Base-by-base conservation (phyloP, 148 eudicot genomes). In the Chenopodium quinoa region DNA sequence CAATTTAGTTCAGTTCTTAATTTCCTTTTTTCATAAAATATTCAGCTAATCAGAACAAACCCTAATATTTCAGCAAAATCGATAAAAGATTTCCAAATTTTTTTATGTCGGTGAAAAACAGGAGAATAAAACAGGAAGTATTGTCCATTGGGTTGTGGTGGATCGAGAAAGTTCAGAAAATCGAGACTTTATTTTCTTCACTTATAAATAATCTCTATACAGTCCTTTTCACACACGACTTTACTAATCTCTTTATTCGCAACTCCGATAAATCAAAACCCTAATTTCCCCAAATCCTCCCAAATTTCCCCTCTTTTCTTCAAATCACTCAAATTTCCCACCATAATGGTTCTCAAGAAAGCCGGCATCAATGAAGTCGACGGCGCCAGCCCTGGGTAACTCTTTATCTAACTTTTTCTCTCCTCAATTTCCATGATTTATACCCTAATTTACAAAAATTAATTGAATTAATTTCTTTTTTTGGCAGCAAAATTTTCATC, bases 351-450 rank as follows among this genome's bases (percentile, higher is more conserved):
- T 79, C 83, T 89, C 32, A 90, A 81, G 76, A 83, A 71, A 63
- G 56, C 91, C 31, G 89, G 87, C 79, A 25, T 88, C 68, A 86
- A 86, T 44, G 87, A 75, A 73, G 83, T 85, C 73, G 91, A 90
- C 47, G 95, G 93, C 0, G 92, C 93, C 71, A 92, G 95, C 65
- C 95, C 95, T 22, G 95, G 93, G 95, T 92, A 54, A 68, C 63
- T 58, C 63, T 17, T 2, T 17, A 63, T 73, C 67, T 78, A 9
- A 62, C 83, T 64, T 63, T 73, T 65, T 44, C 62, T 56, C 62
- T 56, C 62, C 22, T 56, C 32, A 4, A 31, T 65, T 72, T 4
- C 2, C n/a, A 34, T 71, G 27, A 14, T 58, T 75, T 19, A 20
- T 2, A n/a, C 16, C 20, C 62, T 40, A 14, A 56, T 17, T 56